Conservation (phyloP, 2,329 filamentous ascomycete genomes). For the Leptographium galeiforme region DNA sequence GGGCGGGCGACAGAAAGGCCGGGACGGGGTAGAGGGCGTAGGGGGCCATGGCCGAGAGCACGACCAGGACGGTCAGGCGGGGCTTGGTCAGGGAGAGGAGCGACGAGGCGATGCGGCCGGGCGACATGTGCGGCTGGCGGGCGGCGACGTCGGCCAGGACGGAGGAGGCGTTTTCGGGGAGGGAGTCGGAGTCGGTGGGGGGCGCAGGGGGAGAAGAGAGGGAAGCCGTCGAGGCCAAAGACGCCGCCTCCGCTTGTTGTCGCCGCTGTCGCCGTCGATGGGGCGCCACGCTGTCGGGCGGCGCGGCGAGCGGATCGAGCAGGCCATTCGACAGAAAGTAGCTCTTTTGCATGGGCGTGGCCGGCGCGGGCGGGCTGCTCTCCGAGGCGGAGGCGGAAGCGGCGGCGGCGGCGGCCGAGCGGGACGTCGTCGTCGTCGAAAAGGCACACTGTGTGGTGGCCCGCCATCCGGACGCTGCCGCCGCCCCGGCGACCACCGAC, state of each 20-base stretch:
- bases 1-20: conserved; percentile 58
- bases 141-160: conserved; percentile 39
- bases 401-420: conserved; percentile 8
- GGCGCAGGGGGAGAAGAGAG: neutral
- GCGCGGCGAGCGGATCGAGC: conserved; percentile 14
- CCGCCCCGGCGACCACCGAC: too few species aligned
- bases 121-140: conserved; percentile 33
- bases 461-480: too few species aligned
- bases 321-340: conserved; percentile 22
- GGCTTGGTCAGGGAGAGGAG: conserved; percentile 92
- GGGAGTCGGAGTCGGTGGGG: conserved; percentile 1
- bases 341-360: conserved; percentile 14
- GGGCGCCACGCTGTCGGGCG: conserved; percentile 2
- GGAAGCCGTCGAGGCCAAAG: neutral
- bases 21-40: conserved; percentile 92
- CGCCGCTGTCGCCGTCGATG: conserved; percentile 12
- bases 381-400: neutral
- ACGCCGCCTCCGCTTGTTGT: neutral
- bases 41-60: conserved; percentile 77
- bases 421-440: neutral
- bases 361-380: conserved; percentile 7
- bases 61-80: conserved; percentile 78
- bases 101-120: conserved; percentile 58
- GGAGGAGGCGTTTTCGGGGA: conserved; percentile 31
- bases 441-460: neutral